These are phyloP conservation scores for Globomyces sp. DNA, from an alignment of 371 early-diverging fungal species.

Conservation along the genomic window DNA sequence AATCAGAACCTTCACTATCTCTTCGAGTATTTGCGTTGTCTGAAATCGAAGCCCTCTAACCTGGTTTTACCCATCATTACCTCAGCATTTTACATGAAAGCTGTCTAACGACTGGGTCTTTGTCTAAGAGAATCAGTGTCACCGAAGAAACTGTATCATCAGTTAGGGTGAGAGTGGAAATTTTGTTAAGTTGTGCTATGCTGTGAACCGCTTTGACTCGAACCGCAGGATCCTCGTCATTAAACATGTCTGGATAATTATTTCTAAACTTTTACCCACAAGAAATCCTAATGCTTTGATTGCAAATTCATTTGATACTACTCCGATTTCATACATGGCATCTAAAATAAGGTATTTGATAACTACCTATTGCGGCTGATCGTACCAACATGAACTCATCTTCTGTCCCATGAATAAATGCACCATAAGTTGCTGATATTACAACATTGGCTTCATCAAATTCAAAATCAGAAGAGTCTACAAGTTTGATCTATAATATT, in stretches of 20 bases:
- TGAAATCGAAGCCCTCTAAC: conserved; percentile 52
- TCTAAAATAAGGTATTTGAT: conserved; percentile 43
- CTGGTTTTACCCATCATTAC: conserved; percentile 32
- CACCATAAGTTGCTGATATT: conserved; percentile 55
- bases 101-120: conserved; percentile 59
- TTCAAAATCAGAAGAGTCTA: conserved; percentile 8
- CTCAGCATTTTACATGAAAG: conserved; percentile 62
- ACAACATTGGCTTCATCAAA: conserved; percentile 7
- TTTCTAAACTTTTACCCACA: conserved; percentile 53
- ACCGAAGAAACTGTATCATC: conserved; percentile 73
- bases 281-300: conserved; percentile 69
- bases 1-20: conserved; percentile 53
- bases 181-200: conserved; percentile 63
- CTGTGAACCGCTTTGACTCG: conserved; percentile 72
- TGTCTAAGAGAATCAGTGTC: conserved; percentile 70
- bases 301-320: conserved; percentile 62
- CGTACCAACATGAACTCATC: conserved; percentile 85
- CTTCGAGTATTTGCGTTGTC: conserved; percentile 36
- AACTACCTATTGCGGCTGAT: conserved; percentile 71
- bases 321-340: conserved; percentile 72
- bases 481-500: conserved; percentile 12
- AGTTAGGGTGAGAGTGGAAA: conserved; percentile 55
- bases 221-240: conserved; percentile 79
- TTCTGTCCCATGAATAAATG: conserved; percentile 89
- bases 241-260: conserved; percentile 71